Base-by-base conservation (phyloP, 305 asterid genomes). In the Ruellia speciosa region DNA sequence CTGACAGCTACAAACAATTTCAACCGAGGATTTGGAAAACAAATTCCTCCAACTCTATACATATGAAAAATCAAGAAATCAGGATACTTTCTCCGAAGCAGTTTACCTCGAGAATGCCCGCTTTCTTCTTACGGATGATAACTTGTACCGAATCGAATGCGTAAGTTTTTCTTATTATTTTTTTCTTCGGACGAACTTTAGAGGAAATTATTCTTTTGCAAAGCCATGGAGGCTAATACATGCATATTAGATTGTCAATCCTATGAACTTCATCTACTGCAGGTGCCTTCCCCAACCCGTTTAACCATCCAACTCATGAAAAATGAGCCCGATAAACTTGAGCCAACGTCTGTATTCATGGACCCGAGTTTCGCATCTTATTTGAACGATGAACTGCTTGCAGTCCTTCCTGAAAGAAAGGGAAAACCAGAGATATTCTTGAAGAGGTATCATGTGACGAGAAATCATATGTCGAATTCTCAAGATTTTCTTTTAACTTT, bases 251-350 rank as follows among this genome's bases (percentile, higher is more conserved):
- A 18, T 20, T 49, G 14, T 17, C 54, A 15, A 6, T 49, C 11
- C 35, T 43, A 54, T 28, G 59, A 56, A 64, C 59, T 68, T 12
- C 54, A 2, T 24, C 31, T 62, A 14, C 64, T 75, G 86, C 89
- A 92, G 96, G 59, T 72, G 49, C 66, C 79, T 70, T 54, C 52
- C 56, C 80, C 87, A 20, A 66, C 63, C 53, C 77, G 67, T 49
- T 63, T 94, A 74, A 80, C 90, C 68, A 75, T 94, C 49, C 96
- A 94, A 78, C 88, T 85, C 57, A 80, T 94, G 90, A 86, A 77
- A 73, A 60, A 73, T 34, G 88, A 86, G 73, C 70, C 54, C 55
- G 93, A 85, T 50, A 90, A 85, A 75, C 75, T 77, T n/a, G 96
- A 94, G 58, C 81, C 82, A 18, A 54, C 73, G 58, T 87, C 82